These are phyloP conservation scores for Exophiala sp. DNA, from an alignment of 2,329 filamentous ascomycete genomes.

Conservation along the genomic window DNA sequence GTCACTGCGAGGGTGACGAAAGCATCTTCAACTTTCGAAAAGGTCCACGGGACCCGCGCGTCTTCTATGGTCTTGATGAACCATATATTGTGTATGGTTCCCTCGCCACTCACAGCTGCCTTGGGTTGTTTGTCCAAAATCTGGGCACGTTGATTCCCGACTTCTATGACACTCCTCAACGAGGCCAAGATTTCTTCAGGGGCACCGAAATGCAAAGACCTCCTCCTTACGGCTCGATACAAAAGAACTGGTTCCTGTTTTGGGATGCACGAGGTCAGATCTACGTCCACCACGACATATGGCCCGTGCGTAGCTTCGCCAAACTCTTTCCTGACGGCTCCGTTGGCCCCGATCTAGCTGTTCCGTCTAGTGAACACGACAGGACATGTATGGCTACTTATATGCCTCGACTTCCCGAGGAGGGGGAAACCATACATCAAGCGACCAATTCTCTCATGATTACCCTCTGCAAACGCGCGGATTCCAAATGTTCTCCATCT, in stretches of 20 bases:
- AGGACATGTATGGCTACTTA: constrained; percentile 45
- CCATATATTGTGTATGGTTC: constrained; percentile 56
- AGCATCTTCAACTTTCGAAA: constrained; percentile 29
- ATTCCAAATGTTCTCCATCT: constrained; percentile 42
- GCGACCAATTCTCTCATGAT: constrained; percentile 57
- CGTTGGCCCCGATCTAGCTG: constrained; percentile 47
- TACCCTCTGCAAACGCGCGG: constrained; percentile 51
- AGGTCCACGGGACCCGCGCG: constrained; percentile 58
- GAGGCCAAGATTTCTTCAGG: constrained; percentile 40
- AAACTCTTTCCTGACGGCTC: constrained; percentile 44
- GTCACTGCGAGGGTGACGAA: constrained; percentile 46
- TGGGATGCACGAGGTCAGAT: constrained; percentile 50
- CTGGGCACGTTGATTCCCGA: constrained; percentile 30
- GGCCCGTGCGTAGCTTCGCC: constrained; percentile 50
- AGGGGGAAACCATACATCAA: constrained; percentile 52
- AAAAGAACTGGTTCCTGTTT: constrained; percentile 63
- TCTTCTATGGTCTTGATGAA: constrained; percentile 52
- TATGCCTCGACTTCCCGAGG: constrained; percentile 39
- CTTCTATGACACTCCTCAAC: constrained; percentile 33
- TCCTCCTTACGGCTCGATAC: constrained; percentile 42
- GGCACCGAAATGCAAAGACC: constrained; percentile 46
- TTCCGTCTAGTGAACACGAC: constrained; percentile 38
- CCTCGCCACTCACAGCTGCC: constrained; percentile 53
- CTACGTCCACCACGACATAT: constrained; percentile 55
- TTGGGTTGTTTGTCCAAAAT: constrained; percentile 57